Conservation (phyloP, 108 stramenopile genomes). For the Cyclotella distinguenda region DNA sequence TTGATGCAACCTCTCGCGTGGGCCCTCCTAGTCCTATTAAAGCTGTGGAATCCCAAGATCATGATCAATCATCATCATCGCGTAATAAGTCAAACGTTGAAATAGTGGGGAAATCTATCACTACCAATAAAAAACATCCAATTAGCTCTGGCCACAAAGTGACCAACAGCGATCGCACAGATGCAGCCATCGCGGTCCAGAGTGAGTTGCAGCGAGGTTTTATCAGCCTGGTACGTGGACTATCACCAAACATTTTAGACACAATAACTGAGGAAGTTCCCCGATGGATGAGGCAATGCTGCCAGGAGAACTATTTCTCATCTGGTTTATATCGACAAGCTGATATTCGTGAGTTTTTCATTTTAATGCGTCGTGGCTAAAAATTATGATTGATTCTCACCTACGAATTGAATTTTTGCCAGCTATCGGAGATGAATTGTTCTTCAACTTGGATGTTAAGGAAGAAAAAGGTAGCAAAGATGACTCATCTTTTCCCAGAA, state of each 20-base stretch:
- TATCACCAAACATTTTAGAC: conserved; percentile 64
- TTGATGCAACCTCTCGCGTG: conserved; percentile 15
- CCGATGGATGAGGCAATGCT: conserved; percentile 70
- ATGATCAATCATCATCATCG: neutral
- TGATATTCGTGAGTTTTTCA: conserved; percentile 62
- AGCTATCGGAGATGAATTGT: conserved; percentile 49
- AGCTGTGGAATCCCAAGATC: conserved; percentile 5
- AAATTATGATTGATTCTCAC: neutral
- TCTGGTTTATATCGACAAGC: conserved; percentile 64
- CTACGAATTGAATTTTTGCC: neutral
- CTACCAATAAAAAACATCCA: conserved; percentile 1
- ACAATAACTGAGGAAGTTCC: conserved; percentile 69
- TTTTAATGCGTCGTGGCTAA: neutral
- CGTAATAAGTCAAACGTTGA: conserved; percentile 10
- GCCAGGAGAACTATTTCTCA: conserved; percentile 81
- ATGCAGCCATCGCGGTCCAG: conserved; percentile 84
- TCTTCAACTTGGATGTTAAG: conserved; percentile 23
- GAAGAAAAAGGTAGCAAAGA: conserved; percentile 22
- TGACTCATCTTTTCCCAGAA: conserved; percentile 24
- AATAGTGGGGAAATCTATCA: conserved; percentile 29
- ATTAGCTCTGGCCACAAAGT: conserved; percentile 13
- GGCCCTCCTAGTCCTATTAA: conserved; percentile 14
- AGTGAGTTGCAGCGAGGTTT: conserved; percentile 84
- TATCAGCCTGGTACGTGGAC: conserved; percentile 58
- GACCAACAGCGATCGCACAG: conserved; percentile 56